Evolutionary conservation across 2,329 filamentous ascomycete species (phyloP).

Genomic region (Chalaropsis thielavioides): DNA sequence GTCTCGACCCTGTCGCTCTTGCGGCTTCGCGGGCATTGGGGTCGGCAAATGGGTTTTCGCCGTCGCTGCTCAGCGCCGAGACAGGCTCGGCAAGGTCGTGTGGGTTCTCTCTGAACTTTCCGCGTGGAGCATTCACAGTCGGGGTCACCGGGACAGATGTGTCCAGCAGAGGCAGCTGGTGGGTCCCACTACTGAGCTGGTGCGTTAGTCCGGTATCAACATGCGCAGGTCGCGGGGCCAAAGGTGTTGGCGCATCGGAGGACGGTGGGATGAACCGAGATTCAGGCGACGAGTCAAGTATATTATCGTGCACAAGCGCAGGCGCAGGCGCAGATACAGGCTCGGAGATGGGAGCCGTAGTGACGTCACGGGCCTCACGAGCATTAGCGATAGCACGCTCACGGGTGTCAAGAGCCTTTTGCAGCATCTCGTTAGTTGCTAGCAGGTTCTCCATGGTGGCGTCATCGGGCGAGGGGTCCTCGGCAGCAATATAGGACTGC

Average conservation of each 20-base stretch:
- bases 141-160: slow-evolving; percentile 24
- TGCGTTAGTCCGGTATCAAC: slow-evolving; percentile 24
- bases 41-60: slow-evolving; percentile 27
- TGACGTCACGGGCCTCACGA: slow-evolving; percentile 38
- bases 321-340: slow-evolving; percentile 22
- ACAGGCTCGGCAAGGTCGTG: slow-evolving; percentile 22
- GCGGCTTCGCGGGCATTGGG: slow-evolving; percentile 19
- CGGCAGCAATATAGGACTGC: slow-evolving; percentile 69
- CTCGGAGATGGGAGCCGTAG: slow-evolving; percentile 21
- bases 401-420: slow-evolving; percentile 67
- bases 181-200: slow-evolving; percentile 16
- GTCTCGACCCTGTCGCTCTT: slow-evolving; percentile 19
- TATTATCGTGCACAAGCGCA: not conserved
- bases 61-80: slow-evolving; percentile 20
- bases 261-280: not conserved
- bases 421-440: slow-evolving; percentile 84
- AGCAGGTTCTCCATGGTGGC: slow-evolving; percentile 88
- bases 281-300: not conserved
- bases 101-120: slow-evolving; percentile 26
- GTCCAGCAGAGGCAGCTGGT: slow-evolving; percentile 19
- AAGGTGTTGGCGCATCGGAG: not conserved
- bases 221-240: slow-evolving; percentile 19
- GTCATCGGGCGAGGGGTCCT: slow-evolving; percentile 72
- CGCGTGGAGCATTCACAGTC: slow-evolving; percentile 15
- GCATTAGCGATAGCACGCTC: slow-evolving; percentile 62